Evolutionary conservation across 441 rosid species (phyloP), one percentile per base, ranked within the genome.

Genomic region (Eutrema salsugineum): DNA sequence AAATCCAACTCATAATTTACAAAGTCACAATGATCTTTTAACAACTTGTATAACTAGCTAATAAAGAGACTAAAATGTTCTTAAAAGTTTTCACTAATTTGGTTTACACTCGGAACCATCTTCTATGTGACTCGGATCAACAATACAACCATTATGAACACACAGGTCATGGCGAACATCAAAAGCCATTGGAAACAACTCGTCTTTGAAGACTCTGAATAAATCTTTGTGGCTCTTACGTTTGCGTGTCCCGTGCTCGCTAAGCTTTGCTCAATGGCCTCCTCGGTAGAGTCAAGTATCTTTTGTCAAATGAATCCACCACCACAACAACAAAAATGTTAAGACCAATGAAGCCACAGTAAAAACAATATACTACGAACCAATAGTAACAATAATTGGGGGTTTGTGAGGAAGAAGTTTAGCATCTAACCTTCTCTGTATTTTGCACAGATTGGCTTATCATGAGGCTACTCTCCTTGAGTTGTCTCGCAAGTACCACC

Each of bases 211-310:
- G 81, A 78, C 71, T 85, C 79, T 1, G 97, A 89, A 75, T 81
- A 85, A 70, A 91, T 82, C 72, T 83, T 77, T 51, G 78, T 56
- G 5, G 97, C 92, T 20, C 94, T 85, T 6, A 80, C 83, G 62
- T 86, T 90, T 57, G 85, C 93, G 58, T 82, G 95, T 38, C 89
- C 89, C 1, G 97, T 91, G 78, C 88, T 82, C 8, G 97, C 97
- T 76, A 94, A 80, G 85, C 97, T 94, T 33, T 90, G 91, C 80
- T 94, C 99, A 36, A 94, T 76, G 17, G 97, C 97, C 27, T 75
- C 78, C 85, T 94, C 97, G 3, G 97, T 91, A 8, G 95, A 94
- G 76, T 94, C 93, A 6, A 94, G 97, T 70, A 91, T 75, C 99
- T 91, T 86, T 81, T 76, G 35, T 68, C 27, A 20, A 20, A 53